These are phyloP conservation scores for Leptodontidium sp. DNA, from an alignment of 2,329 filamentous ascomycete genomes.

Conservation along the genomic window DNA sequence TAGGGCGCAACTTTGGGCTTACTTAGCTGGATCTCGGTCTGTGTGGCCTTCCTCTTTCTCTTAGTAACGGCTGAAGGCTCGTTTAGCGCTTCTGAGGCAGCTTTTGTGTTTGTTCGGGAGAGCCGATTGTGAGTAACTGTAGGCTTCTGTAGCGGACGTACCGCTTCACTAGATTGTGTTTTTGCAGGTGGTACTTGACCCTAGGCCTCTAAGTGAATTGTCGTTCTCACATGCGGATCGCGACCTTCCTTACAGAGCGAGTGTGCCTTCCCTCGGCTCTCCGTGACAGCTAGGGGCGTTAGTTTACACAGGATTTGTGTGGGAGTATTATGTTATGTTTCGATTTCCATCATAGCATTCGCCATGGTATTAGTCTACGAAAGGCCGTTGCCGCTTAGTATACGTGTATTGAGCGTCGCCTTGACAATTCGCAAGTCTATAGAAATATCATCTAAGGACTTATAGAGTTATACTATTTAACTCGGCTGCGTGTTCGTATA, in stretches of 20 bases:
- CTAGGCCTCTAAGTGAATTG: conserved; percentile 17
- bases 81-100: not conserved
- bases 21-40: conserved; percentile 14
- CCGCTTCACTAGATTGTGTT: conserved; percentile 12
- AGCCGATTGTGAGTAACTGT: not conserved
- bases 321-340: conserved; percentile 9
- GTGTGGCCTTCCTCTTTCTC: conserved; percentile 21
- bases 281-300: not conserved
- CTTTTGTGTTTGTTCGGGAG: not conserved
- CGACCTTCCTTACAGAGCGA: not conserved
- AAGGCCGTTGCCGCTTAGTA: not conserved
- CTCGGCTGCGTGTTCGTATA: not conserved
- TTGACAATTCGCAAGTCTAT: conserved; percentile 17
- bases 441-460: conserved; percentile 18
- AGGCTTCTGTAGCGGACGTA: conserved; percentile 3
- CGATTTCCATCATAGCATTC: conserved; percentile 9
- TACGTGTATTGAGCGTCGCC: conserved; percentile 9
- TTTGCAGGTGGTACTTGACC: conserved; percentile 3
- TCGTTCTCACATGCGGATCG: conserved; percentile 9
- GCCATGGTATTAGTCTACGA: not conserved
- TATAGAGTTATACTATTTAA: conserved; percentile 11
- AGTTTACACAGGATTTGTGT: not conserved
- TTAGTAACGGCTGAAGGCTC: conserved; percentile 5
- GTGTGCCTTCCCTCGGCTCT: not conserved
- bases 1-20: not conserved